phyloP scores from a whole-genome alignment of 2,329 filamentous ascomycete genomes.

The Trichoderma endophyticum region DNA sequence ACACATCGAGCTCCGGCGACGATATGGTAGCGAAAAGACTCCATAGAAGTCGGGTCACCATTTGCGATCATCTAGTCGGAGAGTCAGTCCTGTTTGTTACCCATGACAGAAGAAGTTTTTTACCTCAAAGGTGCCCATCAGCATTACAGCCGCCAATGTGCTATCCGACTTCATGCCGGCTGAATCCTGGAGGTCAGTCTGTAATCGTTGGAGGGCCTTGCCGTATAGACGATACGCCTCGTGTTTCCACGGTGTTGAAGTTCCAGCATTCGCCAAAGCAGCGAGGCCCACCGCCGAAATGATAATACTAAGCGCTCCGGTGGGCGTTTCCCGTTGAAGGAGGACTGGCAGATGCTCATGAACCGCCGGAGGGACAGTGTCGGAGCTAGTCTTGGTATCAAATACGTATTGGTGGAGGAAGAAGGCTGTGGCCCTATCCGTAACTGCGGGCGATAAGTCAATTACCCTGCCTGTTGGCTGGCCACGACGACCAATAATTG shows the following conservation, averaged over 20 bases:
- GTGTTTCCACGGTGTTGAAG: conserved; percentile 18
- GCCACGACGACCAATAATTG: background rate
- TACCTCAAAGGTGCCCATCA: conserved; percentile 26
- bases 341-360: conserved; percentile 24
- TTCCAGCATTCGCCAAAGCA: conserved; percentile 24
- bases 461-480: background rate
- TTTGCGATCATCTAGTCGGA: conserved; percentile 21
- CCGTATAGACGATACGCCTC: conserved; percentile 23
- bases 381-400: background rate
- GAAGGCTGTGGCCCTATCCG: conserved; percentile 22
- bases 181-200: conserved; percentile 19
- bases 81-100: background rate
- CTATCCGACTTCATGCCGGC: conserved; percentile 20
- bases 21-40: conserved; percentile 23
- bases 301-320: conserved; percentile 21
- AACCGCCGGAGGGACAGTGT: background rate
- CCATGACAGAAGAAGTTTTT: background rate
- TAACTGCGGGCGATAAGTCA: conserved; percentile 17
- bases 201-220: conserved; percentile 20
- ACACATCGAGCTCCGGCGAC: conserved; percentile 25
- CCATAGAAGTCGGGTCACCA: conserved; percentile 20
- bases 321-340: conserved; percentile 11
- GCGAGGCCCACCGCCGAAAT: conserved; percentile 23
- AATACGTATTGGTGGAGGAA: conserved; percentile 25
- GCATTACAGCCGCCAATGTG: conserved; percentile 22